Conservation (phyloP, 2,329 filamentous ascomycete species). For the Sclerotinia borealis region DNA sequence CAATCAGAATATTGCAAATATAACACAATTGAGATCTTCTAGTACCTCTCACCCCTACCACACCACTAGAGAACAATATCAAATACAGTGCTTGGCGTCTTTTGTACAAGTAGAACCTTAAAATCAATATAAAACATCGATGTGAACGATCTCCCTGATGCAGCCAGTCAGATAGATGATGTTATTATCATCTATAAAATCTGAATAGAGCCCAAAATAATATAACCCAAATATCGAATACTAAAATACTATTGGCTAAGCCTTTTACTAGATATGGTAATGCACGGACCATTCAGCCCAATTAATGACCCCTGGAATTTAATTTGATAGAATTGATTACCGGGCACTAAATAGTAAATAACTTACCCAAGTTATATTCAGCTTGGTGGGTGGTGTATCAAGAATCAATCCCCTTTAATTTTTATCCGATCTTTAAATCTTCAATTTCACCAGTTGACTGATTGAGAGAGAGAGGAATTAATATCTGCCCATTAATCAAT, state of each 20-base stretch:
- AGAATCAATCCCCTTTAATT: neutral
- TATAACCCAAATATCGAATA: neutral
- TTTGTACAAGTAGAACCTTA: no score
- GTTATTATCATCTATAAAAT: no score
- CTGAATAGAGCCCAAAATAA: neutral
- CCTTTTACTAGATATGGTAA: neutral
- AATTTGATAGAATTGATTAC: neutral
- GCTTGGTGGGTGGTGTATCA: neutral
- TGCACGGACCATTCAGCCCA: neutral
- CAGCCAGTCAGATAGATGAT: neutral
- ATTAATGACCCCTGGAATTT: neutral
- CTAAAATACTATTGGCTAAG: neutral
- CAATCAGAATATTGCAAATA: no score
- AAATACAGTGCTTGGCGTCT: no score
- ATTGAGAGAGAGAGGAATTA: neutral
- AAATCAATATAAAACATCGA: neutral
- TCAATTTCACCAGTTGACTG: neutral
- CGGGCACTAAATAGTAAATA: neutral
- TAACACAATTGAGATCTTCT: no score
- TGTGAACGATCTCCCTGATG: neutral
- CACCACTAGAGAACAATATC: no score
- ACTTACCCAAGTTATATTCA: neutral
- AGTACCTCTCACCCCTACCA: no score
- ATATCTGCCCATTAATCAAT: neutral
- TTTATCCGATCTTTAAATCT: neutral